These are phyloP conservation scores for Hygrophorus russula DNA, from an alignment of 768 basidiomycete genomes.

Conservation along the genomic window DNA sequence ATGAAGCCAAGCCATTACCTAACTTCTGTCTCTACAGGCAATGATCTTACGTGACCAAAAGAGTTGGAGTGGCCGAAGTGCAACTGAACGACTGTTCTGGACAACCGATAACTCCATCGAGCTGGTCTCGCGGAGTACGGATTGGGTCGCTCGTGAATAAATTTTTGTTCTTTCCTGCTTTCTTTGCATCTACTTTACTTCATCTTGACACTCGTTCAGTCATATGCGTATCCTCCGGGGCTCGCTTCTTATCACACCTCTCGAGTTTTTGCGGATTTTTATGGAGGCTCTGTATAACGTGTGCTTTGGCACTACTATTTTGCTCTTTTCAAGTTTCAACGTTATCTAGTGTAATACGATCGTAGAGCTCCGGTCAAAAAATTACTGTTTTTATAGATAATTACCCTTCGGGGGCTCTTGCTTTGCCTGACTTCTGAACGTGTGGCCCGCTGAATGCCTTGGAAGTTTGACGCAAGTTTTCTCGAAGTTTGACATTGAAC, in stretches of 20 bases:
- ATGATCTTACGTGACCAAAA: constrained; percentile 95
- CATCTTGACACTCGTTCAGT: neutral
- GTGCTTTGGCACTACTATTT: no score
- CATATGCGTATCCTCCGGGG: neutral
- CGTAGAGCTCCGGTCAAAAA: no score
- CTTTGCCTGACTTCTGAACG: no score
- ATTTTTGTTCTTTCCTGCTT: constrained; percentile 2
- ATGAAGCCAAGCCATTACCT: neutral
- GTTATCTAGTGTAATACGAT: no score
- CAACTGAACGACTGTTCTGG: constrained; percentile 89
- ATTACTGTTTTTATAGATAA: no score
- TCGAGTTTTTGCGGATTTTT: no score
- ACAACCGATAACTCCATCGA: constrained; percentile 85
- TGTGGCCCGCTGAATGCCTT: no score
- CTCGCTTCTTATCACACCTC: no score
- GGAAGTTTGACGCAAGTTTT: no score
- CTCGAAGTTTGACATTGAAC: no score
- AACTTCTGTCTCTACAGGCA: constrained; percentile 41
- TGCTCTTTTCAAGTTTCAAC: constrained; percentile 1
- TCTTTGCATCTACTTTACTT: constrained; percentile 3
- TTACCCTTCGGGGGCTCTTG: no score
- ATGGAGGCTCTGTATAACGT: no score
- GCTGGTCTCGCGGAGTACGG: constrained; percentile 73
- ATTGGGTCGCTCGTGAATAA: constrained; percentile 74
- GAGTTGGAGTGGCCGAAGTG: constrained; percentile 86